Evolutionary conservation across 768 basidiomycete genomes (phyloP), one percentile per base, ranked within the genome.

Genomic region (Epithele typhae): DNA sequence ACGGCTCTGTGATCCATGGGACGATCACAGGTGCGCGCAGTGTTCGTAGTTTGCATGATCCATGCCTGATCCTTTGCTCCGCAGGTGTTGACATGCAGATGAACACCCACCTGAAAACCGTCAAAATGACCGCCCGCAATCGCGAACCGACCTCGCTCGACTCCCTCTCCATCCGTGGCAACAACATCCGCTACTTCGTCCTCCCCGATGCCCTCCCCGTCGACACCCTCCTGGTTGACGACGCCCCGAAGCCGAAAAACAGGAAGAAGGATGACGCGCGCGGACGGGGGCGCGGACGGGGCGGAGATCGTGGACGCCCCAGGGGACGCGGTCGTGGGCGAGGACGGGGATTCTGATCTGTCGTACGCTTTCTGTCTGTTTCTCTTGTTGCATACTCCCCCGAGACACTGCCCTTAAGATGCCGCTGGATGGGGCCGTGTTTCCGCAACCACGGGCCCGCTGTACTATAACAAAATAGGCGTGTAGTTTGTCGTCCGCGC

Each of bases 101-200:
- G 95, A 98, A 97, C 73, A 98, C 95, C 3, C 88, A 97, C 59
- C 76, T 99, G 43, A 99, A 99, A 75, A 91, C 92, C 39, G 90
- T 99, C 55, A 97, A 96, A 71, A 85, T 98, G 75, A 92, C 92
- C n/a, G 77, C 82, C 24, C 82, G 92, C 44, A 93, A 92, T 64
- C 87, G 90, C 50, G 90, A 93, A 46, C 90, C 93, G 4, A 70
- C 82, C 22, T 73, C 88, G 18, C 82, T 97, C 44, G 95, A 99
- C 67, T 76, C 86, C 3, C 76, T 98, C 40, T 93, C 92, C 30
- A 94, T 99, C 61, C 82, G 95, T 43, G 95, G 96, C 30, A 97
- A 96, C 75, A 96, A 91, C 61, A 82, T 99, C 60, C 86, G 95
- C 42, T 97, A 97, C 70, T 95, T 92, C 64, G 82, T 95, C 48